These are phyloP conservation scores for Bruguiera parviflora DNA, from an alignment of 345 rosid species.

Conservation along the genomic window DNA sequence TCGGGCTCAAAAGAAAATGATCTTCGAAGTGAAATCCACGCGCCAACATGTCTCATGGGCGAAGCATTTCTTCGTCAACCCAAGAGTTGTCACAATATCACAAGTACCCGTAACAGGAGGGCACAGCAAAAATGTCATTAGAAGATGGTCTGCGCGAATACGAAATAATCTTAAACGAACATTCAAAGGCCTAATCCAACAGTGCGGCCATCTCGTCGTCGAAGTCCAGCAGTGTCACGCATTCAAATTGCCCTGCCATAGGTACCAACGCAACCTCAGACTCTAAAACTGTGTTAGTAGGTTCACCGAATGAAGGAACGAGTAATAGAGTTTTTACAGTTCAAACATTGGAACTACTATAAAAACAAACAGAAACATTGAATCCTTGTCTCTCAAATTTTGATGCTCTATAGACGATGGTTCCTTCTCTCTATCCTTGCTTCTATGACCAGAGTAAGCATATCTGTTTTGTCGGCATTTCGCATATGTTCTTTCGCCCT, in stretches of 20 bases:
- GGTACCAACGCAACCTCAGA: slow-evolving; percentile 98
- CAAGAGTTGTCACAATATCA: too few species aligned
- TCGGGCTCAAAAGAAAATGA: not conserved
- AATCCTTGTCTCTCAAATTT: slow-evolving; percentile 40
- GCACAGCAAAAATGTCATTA: slow-evolving; percentile 1
- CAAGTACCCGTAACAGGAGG: not conserved
- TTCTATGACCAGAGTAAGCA: slow-evolving; percentile 44
- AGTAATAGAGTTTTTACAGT: slow-evolving; percentile 5
- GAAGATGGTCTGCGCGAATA: not conserved
- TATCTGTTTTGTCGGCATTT: slow-evolving; percentile 45
- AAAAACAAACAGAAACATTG: not conserved
- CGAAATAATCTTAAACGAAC: slow-evolving; percentile 9
- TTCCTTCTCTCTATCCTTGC: slow-evolving; percentile 47
- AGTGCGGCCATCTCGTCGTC: slow-evolving; percentile 91
- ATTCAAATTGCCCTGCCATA: slow-evolving; percentile 64
- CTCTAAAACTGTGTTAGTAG: slow-evolving; percentile 98
- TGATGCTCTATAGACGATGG: slow-evolving; percentile 27
- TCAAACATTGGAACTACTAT: not conserved
- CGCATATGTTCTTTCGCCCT: slow-evolving; percentile 50
- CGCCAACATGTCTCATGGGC: not conserved
- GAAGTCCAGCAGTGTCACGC: slow-evolving; percentile 78
- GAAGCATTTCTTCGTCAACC: not conserved
- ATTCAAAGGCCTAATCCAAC: slow-evolving; percentile 90
- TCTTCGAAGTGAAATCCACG: not conserved
- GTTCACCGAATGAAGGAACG: slow-evolving; percentile 30